A percentile compares a stretch with the other conserved stretches of the same genome.
Evolutionary conservation across 1,284 basidiomycete genomes (phyloP).

Genomic region (Wolfiporia cocos): DNA sequence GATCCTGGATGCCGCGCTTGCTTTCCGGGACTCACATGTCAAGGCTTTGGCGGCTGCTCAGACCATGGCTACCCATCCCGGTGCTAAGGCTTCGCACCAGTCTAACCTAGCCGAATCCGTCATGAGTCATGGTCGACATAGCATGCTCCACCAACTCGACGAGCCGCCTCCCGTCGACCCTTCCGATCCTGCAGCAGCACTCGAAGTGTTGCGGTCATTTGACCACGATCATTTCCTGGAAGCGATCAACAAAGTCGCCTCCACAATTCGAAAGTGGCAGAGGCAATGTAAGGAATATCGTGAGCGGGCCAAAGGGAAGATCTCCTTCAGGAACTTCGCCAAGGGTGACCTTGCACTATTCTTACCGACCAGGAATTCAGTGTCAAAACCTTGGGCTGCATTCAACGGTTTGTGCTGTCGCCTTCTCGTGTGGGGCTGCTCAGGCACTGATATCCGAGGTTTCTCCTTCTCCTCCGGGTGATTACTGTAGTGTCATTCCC

Average conservation of each 20-base stretch:
- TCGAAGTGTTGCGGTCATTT: constrained; percentile 66
- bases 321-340: constrained; percentile 89
- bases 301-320: constrained; percentile 89
- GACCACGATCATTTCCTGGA: constrained; percentile 85
- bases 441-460: constrained; percentile 28
- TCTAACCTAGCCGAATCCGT: constrained; percentile 34
- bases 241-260: constrained; percentile 72
- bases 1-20: constrained; percentile 68
- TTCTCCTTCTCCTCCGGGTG: constrained; percentile 23
- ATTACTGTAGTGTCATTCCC: constrained; percentile 76
- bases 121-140: constrained; percentile 43
- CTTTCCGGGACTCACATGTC: constrained; percentile 66
- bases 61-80: constrained; percentile 53
- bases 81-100: constrained; percentile 10
- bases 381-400: constrained; percentile 93
- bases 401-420: constrained; percentile 69
- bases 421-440: constrained; percentile 14
- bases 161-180: constrained; percentile 71
- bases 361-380: constrained; percentile 89
- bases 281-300: constrained; percentile 94
- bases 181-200: constrained; percentile 58
- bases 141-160: constrained; percentile 45
- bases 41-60: constrained; percentile 63
- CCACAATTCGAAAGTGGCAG: constrained; percentile 91
- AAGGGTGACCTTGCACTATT: constrained; percentile 95